Evolutionary conservation across 2,329 filamentous ascomycete genomes (phyloP).

Genomic region (Blastomyces gilchristii): DNA sequence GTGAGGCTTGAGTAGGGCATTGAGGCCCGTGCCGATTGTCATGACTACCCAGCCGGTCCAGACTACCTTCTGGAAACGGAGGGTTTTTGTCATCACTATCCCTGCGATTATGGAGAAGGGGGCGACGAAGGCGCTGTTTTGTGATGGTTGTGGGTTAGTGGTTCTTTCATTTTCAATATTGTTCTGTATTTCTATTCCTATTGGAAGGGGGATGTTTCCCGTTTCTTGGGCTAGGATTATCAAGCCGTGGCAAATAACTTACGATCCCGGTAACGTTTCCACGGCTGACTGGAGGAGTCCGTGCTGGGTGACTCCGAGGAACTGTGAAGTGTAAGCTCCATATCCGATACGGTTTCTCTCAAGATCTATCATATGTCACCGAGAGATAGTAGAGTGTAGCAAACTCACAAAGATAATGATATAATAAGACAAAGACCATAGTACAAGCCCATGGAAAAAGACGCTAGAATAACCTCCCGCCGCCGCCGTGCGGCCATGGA

Average conservation of each 20-base stretch:
- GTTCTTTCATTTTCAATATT: background rate
- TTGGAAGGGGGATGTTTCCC: background rate
- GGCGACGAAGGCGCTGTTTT: constrained; percentile 2
- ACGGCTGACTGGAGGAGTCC: constrained; percentile 5
- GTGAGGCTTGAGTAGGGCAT: constrained; percentile 4
- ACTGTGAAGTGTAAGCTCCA: background rate
- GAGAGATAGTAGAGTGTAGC: background rate
- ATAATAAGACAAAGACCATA: constrained; percentile 6
- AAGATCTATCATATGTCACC: background rate
- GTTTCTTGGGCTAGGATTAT: background rate
- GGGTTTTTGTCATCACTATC: constrained; percentile 6
- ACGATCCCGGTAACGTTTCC: constrained; percentile 6
- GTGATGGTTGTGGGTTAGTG: background rate
- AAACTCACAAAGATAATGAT: constrained; percentile 7
- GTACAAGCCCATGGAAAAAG: constrained; percentile 4
- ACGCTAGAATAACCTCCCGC: constrained; percentile 3
- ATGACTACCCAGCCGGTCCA: constrained; percentile 14
- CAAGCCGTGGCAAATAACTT: background rate
- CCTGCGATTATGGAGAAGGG: constrained; percentile 1
- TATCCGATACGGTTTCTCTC: background rate
- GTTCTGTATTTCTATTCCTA: background rate
- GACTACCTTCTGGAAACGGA: constrained; percentile 7
- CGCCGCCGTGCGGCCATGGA: constrained; percentile 2
- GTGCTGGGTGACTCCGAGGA: constrained; percentile 6
- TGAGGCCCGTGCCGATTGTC: constrained; percentile 5